Conservation (phyloP, 192 early-diverging fungal species). For the Coemansia sp. region DNA sequence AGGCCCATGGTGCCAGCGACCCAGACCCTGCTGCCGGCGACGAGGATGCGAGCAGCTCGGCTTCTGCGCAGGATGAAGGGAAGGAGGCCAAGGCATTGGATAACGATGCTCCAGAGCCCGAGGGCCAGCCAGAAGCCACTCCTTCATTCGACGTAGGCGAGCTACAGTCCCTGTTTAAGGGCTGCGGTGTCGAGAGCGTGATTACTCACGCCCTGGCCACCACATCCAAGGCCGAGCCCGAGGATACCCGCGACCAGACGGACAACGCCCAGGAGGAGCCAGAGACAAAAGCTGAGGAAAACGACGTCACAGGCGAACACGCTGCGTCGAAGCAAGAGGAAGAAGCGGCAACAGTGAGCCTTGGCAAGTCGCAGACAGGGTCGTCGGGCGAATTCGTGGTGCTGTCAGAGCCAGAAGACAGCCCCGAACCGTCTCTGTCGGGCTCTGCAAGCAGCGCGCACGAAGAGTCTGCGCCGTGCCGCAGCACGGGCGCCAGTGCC, state of each 20-base stretch:
- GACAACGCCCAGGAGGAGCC: neutral
- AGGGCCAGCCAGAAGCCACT: too few species aligned
- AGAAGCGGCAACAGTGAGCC: neutral
- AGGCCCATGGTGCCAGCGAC: neutral
- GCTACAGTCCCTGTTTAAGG: neutral
- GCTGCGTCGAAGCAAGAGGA: too few species aligned
- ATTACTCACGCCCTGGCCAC: neutral
- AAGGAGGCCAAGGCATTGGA: too few species aligned
- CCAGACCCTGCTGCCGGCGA: too few species aligned
- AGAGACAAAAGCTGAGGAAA: neutral
- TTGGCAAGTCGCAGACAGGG: neutral
- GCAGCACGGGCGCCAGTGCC: too few species aligned
- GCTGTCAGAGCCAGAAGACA: constrained; percentile 12
- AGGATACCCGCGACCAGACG: neutral
- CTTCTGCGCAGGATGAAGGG: too few species aligned
- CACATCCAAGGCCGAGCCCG: neutral
- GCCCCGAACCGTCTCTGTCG: neutral
- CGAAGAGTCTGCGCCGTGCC: too few species aligned
- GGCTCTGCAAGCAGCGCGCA: neutral
- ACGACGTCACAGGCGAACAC: neutral
- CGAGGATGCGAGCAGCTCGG: too few species aligned
- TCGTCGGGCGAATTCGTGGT: constrained; percentile 22
- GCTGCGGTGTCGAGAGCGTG: neutral
- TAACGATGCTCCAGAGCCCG: too few species aligned
- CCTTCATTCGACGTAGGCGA: neutral